Evolutionary conservation across 805 yeast species (phyloP).

Genomic region (Metschnikowia lochheadii): DNA sequence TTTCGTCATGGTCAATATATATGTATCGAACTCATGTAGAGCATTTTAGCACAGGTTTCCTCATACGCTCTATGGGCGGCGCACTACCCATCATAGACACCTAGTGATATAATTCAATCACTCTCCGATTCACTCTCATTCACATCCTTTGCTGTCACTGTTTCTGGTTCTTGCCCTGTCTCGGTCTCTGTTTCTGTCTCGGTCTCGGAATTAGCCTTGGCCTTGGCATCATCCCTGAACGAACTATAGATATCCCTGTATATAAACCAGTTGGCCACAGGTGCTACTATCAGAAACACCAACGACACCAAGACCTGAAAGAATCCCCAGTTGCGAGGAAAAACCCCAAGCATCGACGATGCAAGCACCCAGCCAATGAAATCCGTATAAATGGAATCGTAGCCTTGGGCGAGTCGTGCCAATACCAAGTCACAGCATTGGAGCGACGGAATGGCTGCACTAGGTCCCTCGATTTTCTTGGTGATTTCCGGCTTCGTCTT

Average conservation of each 20-base stretch:
- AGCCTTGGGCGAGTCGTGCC: conserved; percentile 55
- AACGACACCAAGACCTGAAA: conserved; percentile 39
- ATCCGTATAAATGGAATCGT: conserved; percentile 77
- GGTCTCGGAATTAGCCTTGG: too few species aligned
- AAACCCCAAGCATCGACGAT: conserved; percentile 60
- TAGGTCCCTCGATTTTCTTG: conserved; percentile 77
- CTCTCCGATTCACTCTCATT: too few species aligned
- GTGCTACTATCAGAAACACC: conserved; percentile 40
- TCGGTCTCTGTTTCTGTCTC: too few species aligned
- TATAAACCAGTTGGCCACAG: conserved; percentile 50
- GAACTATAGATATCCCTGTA: conserved; percentile 48
- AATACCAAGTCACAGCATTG: conserved; percentile 62
- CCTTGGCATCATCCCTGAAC: conserved; percentile 23
- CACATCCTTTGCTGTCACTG: too few species aligned
- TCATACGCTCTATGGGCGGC: too few species aligned
- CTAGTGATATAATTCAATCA: too few species aligned
- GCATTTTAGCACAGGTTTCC: too few species aligned
- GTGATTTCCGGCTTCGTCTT: conserved; percentile 83
- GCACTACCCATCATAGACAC: too few species aligned
- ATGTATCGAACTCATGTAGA: too few species aligned
- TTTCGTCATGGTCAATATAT: too few species aligned
- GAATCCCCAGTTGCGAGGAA: conserved; percentile 60
- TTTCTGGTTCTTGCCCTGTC: too few species aligned
- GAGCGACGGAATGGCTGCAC: conserved; percentile 62
- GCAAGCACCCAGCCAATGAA: conserved; percentile 78